These are phyloP conservation scores for Brassica incana DNA, from an alignment of 345 rosid genomes.

Conservation along the genomic window DNA sequence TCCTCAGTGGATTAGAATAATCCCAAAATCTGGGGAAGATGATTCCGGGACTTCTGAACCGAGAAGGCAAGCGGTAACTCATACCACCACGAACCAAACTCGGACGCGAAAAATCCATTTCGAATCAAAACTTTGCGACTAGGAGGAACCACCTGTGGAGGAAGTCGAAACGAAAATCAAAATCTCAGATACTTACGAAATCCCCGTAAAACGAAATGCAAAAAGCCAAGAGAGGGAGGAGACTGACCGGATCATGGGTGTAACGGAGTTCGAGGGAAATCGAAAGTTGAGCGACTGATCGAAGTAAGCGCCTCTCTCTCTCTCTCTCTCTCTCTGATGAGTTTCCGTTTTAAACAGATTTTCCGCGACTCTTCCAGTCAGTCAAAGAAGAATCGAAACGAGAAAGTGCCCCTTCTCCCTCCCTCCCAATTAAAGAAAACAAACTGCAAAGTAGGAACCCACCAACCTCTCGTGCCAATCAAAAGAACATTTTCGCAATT, in stretches of 20 bases:
- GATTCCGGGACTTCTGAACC: conserved; percentile 37
- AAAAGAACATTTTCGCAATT: neutral
- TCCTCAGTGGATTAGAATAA: conserved; percentile 41
- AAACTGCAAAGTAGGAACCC: neutral
- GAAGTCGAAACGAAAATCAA: neutral
- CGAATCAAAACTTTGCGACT: conserved; percentile 6
- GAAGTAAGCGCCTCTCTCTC: neutral
- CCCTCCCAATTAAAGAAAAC: neutral
- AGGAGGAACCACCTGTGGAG: neutral
- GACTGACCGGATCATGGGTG: neutral
- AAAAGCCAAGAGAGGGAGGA: neutral
- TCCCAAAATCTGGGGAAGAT: conserved; percentile 39
- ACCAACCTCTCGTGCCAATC: conserved; percentile 9
- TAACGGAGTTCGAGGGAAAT: neutral
- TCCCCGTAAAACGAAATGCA: neutral
- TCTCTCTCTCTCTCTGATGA: neutral
- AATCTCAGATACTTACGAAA: neutral
- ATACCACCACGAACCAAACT: conserved; percentile 41
- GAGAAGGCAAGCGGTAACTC: conserved; percentile 36
- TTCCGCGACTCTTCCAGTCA: neutral
- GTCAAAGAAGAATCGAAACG: neutral
- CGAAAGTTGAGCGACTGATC: neutral
- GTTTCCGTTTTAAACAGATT: neutral
- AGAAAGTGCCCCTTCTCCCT: neutral
- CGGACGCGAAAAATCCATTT: conserved; percentile 62